These are phyloP conservation scores for Sherardia arvensis DNA, from an alignment of 257 asterid species.

Conservation along the genomic window DNA sequence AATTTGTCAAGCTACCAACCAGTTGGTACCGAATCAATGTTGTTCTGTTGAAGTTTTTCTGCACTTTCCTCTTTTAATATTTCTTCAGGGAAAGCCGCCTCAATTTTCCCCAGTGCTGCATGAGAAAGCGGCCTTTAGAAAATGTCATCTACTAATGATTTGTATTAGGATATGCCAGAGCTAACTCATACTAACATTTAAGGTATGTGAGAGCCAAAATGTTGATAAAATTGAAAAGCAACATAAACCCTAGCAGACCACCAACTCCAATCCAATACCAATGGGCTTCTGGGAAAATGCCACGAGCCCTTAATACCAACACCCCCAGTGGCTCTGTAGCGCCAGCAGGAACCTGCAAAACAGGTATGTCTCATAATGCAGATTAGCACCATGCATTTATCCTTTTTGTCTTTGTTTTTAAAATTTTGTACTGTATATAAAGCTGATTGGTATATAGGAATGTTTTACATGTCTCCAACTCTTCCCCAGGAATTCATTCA, in stretches of 20 bases:
- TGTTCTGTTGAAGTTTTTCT: conserved; percentile 21
- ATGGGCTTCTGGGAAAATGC: conserved; percentile 24
- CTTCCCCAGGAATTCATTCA: conserved; percentile 72
- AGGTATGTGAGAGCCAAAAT: conserved; percentile 34
- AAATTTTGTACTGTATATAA: not conserved
- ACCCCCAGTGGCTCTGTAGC: conserved; percentile 22
- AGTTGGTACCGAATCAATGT: conserved; percentile 18
- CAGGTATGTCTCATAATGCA: not conserved
- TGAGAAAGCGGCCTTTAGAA: conserved; percentile 1
- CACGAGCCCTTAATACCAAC: conserved; percentile 23
- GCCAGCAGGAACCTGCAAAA: conserved; percentile 19
- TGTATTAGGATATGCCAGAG: not conserved
- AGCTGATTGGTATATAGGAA: not conserved
- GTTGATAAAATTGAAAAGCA: conserved; percentile 23
- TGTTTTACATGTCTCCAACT: conserved; percentile 44
- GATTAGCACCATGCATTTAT: not conserved
- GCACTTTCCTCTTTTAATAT: conserved; percentile 22
- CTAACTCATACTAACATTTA: conserved; percentile 44
- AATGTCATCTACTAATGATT: not conserved
- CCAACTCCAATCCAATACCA: conserved; percentile 42
- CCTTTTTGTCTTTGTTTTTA: not conserved
- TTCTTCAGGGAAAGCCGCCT: conserved; percentile 39
- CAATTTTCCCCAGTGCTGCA: conserved; percentile 61
- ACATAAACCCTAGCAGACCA: conserved; percentile 21
- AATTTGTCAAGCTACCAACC: not conserved